These are phyloP conservation scores for Letharia columbiana DNA, from an alignment of 495 filamentous ascomycete genomes.

Conservation along the genomic window DNA sequence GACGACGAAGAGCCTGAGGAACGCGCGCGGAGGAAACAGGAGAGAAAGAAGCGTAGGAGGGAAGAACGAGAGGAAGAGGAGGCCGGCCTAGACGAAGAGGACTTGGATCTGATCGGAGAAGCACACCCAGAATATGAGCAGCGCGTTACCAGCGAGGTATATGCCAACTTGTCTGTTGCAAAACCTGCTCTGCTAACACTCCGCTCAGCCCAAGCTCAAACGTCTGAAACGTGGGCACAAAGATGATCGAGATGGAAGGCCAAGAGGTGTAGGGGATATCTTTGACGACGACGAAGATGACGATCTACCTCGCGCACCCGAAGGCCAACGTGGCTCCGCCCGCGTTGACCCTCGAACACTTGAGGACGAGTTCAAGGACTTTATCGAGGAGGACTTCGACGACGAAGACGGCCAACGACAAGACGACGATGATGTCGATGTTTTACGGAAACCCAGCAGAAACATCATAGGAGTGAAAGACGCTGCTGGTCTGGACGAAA, in stretches of 20 bases:
- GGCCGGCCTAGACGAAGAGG: conserved; percentile 86
- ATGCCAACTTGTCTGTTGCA: conserved; percentile 12
- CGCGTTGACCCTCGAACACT: conserved; percentile 44
- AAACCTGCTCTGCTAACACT: conserved; percentile 16
- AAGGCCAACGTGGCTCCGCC: conserved; percentile 24
- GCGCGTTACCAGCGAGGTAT: conserved; percentile 54
- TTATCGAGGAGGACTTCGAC: conserved; percentile 92
- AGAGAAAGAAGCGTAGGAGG: conserved; percentile 60
- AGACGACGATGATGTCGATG: conserved; percentile 78
- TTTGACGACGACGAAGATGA: conserved; percentile 93
- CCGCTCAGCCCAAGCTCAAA: conserved; percentile 74
- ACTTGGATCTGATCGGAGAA: conserved; percentile 88
- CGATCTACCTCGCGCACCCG: conserved; percentile 40
- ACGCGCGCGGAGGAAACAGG: conserved; percentile 51
- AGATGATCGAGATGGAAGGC: conserved; percentile 53
- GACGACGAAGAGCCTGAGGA: conserved; percentile 76
- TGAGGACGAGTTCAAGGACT: conserved; percentile 86
- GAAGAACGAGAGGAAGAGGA: conserved; percentile 75
- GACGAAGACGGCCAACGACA: conserved; percentile 75
- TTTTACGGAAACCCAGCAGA: conserved; percentile 59
- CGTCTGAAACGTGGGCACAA: conserved; percentile 87
- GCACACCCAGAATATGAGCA: conserved; percentile 60
- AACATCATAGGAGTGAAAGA: conserved; percentile 56
- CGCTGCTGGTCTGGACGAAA: conserved; percentile 75
- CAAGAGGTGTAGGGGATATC: conserved; percentile 74